Evolutionary conservation across 371 early-diverging fungal genomes (phyloP).

Genomic region (Rozella allomycis): DNA sequence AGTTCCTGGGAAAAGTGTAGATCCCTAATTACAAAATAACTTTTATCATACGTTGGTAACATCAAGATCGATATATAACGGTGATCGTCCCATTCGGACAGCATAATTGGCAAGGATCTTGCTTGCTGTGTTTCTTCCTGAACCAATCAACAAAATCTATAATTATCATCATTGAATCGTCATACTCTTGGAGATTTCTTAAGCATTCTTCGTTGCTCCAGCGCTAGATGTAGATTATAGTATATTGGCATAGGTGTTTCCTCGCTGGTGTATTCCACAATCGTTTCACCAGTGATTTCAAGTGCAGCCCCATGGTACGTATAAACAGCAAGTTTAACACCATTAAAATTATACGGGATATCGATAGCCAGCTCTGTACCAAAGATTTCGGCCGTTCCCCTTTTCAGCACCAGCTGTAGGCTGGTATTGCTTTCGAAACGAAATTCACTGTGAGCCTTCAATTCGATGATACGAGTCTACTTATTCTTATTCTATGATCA

Average conservation of each 20-base stretch:
- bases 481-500: too few species aligned
- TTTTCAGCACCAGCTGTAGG: conserved; percentile 20
- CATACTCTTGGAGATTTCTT: neutral
- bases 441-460: too few species aligned
- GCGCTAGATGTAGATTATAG: conserved; percentile 60
- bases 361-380: conserved; percentile 70
- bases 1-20: conserved; percentile 65
- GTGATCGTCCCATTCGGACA: conserved; percentile 41
- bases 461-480: too few species aligned
- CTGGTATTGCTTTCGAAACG: neutral
- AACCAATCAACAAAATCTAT: conserved; percentile 64
- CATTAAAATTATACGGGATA: conserved; percentile 45
- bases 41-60: conserved; percentile 33
- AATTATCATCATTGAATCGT: neutral
- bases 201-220: conserved; percentile 31
- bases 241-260: conserved; percentile 84
- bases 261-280: conserved; percentile 62
- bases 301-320: conserved; percentile 79
- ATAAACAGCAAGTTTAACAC: conserved; percentile 70
- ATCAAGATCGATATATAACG: conserved; percentile 66
- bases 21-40: conserved; percentile 24
- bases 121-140: conserved; percentile 70
- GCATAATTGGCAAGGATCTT: conserved; percentile 68
- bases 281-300: conserved; percentile 39
- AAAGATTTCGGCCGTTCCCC: conserved; percentile 61